phyloP scores from a whole-genome alignment of 2,329 filamentous ascomycete genomes.

The Amauroascus verrucosus region DNA sequence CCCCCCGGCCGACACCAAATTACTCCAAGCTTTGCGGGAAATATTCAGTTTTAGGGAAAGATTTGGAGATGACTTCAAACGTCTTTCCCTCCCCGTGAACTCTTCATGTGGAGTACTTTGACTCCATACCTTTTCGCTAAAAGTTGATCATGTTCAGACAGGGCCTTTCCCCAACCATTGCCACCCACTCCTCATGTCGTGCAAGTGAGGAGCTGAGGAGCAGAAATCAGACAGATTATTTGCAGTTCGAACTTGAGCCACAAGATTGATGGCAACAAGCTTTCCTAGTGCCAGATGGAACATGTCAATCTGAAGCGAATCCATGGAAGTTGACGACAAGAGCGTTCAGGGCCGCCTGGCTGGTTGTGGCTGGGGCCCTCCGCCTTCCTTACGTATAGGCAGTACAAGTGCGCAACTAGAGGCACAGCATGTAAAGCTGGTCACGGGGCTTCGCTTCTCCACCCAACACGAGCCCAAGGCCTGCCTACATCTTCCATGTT shows the following conservation, averaged over 20 bases:
- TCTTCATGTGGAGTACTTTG: not conserved
- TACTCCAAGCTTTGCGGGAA: conserved; percentile 5
- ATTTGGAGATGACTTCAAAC: not conserved
- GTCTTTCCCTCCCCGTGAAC: not conserved
- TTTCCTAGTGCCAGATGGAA: conserved; percentile 4
- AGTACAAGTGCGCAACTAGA: conserved; percentile 1
- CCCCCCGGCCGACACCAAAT: not conserved
- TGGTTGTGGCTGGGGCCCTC: not conserved
- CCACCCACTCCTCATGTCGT: not conserved
- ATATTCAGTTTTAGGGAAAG: not conserved
- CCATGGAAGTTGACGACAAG: not conserved
- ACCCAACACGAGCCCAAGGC: conserved; percentile 7
- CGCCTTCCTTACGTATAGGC: not conserved
- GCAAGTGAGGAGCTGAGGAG: not conserved
- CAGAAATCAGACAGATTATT: not conserved
- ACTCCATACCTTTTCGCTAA: conserved; percentile 1
- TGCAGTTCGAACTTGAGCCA: not conserved
- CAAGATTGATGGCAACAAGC: conserved; percentile 5
- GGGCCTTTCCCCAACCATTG: not conserved
- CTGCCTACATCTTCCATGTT: not conserved
- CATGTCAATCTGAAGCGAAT: not conserved
- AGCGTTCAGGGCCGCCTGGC: not conserved
- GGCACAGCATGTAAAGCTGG: conserved; percentile 5
- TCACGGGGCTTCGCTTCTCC: conserved; percentile 8
- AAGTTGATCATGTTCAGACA: conserved; percentile 5